Base-by-base conservation (phyloP, 2,329 filamentous ascomycete genomes). In the Ophiocordyceps camponoti-rufipedis region DNA sequence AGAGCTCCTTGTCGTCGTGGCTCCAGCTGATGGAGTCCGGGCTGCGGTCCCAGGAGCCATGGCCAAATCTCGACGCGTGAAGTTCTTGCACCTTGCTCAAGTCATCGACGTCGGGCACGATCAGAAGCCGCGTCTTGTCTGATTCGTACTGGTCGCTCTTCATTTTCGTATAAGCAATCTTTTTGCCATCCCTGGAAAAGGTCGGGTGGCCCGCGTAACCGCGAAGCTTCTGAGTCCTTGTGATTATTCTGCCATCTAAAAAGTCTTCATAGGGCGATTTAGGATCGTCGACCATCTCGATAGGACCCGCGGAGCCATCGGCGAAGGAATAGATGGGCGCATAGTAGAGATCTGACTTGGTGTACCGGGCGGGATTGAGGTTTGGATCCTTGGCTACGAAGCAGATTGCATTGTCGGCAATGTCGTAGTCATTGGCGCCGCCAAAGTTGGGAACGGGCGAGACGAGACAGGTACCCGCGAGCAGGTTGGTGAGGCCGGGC, bases 331-430 rank as follows among this genome's bases (percentile, higher is more conserved):
- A 65, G 31, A 87, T 65, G 0, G 78, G 72, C 4, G 83, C 72
- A 42, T 80, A 75, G 61, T 91, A 94, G 31, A 93, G 72, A 55
- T 91, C 83, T 0, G 81, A 81, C 55, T 88, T 89, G 6, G 86
- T 94, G 59, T 83, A 77, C 47, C 82, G 72, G 0, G 84, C 83
- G 3, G 75, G 77, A 53, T 82, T 77, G 28, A 86, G 61, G 11
- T 74, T 66, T 0, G 82, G 82, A 53, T 87, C 83, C 52, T 85
- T 85, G 9, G 84, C 74, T 10, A 86, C 75, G 54, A 88, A 88
- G 7, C 79, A 74, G 45, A 89, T 69, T 0, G 80, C 82, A 41
- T 67, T 61, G 29, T 64, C 62, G 48, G 77, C 71, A 48, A 89
- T 74, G 55, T 93, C 85, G 54, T 88, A 94, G 59, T 93, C 81